phyloP scores from a whole-genome alignment of 352 stramenopile genomes.

The Phytophthora colocasiae region DNA sequence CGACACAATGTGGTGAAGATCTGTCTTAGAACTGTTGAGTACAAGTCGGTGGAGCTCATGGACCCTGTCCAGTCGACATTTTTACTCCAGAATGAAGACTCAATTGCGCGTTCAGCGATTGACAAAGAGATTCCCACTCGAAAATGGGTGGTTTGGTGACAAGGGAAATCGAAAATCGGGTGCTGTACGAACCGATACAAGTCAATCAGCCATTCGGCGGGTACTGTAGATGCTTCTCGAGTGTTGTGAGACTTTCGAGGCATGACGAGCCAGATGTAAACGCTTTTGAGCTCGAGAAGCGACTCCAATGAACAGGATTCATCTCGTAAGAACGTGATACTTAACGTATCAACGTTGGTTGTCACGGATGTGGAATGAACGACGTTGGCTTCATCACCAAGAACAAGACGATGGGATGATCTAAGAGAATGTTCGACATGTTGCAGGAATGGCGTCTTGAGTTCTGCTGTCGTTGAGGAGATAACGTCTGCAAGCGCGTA shows the following conservation, averaged over 20 bases:
- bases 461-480: constrained; percentile 28
- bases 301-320: constrained; percentile 39
- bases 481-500: constrained; percentile 49
- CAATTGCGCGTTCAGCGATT: constrained; percentile 46
- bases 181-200: constrained; percentile 61
- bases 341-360: constrained; percentile 5
- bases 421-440: constrained; percentile 30
- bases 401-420: constrained; percentile 33
- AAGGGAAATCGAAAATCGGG: constrained; percentile 51
- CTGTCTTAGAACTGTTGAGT: constrained; percentile 38
- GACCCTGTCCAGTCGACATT: constrained; percentile 55
- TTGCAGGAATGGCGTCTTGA: constrained; percentile 40
- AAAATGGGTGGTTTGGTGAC: constrained; percentile 42
- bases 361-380: constrained; percentile 40
- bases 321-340: constrained; percentile 54
- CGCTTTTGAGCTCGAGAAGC: constrained; percentile 35
- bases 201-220: constrained; percentile 61
- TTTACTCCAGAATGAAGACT: constrained; percentile 66
- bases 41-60: constrained; percentile 41
- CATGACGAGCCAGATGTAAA: constrained; percentile 54
- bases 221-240: neutral
- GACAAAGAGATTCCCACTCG: constrained; percentile 40
- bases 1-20: constrained; percentile 57
- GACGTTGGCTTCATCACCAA: constrained; percentile 47
- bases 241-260: constrained; percentile 1